These are phyloP conservation scores for Ziziphus jujuba DNA, from an alignment of 306 rosid species.

Conservation along the genomic window DNA sequence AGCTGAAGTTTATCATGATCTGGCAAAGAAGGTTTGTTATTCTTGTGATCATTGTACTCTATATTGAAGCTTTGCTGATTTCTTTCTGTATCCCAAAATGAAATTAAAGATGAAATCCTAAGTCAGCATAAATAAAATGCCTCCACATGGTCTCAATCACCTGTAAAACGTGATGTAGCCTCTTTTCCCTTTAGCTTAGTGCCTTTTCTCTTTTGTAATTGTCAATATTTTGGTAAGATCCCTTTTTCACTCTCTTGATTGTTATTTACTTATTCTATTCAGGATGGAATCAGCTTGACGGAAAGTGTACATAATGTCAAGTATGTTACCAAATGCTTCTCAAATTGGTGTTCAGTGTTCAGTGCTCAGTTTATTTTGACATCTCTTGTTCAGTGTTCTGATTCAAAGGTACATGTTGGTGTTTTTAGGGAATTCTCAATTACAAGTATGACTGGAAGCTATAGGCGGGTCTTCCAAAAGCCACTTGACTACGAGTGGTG, in stretches of 20 bases:
- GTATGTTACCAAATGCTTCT: conserved; percentile 41
- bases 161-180: too few species aligned
- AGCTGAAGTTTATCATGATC: conserved; percentile 71
- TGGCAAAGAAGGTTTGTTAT: conserved; percentile 65
- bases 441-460: conserved; percentile 82
- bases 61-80: background rate
- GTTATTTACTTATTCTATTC: conserved; percentile 29
- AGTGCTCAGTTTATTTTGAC: background rate
- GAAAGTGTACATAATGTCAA: conserved; percentile 68
- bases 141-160: too few species aligned
- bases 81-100: background rate
- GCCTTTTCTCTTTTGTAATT: too few species aligned
- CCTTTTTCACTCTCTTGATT: conserved; percentile 12
- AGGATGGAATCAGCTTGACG: conserved; percentile 75
- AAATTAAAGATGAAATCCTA: too few species aligned
- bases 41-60: background rate
- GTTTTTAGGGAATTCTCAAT: conserved; percentile 86
- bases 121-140: too few species aligned
- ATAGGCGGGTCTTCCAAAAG: conserved; percentile 81
- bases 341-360: background rate
- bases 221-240: background rate
- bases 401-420: background rate
- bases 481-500: conserved; percentile 83
- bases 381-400: conserved; percentile 2
- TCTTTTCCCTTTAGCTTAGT: too few species aligned